These are phyloP conservation scores for Colletotrichum sublineola DNA, from an alignment of 2,329 filamentous ascomycete genomes.

Conservation along the genomic window DNA sequence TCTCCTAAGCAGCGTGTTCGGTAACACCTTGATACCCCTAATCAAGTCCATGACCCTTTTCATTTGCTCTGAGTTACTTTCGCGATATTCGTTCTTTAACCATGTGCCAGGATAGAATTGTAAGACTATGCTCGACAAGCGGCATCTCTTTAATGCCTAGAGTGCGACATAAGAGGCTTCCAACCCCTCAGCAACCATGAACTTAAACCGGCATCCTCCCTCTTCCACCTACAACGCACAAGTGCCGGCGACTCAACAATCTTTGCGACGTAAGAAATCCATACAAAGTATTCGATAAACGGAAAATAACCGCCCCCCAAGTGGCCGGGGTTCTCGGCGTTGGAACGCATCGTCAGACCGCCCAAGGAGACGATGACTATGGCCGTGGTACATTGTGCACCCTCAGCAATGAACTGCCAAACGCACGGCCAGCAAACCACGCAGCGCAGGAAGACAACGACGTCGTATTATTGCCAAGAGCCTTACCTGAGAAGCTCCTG, in stretches of 20 bases:
- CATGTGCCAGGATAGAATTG: neutral
- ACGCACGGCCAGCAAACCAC: neutral
- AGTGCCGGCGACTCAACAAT: neutral
- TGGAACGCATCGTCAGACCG: neutral
- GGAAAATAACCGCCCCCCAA: neutral
- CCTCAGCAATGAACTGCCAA: neutral
- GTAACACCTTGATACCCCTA: neutral
- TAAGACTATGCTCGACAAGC: neutral
- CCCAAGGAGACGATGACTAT: neutral
- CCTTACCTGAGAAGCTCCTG: neutral
- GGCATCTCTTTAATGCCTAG: neutral
- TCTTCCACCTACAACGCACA: neutral
- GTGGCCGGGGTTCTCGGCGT: neutral
- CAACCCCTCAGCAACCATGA: neutral
- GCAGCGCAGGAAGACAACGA: neutral
- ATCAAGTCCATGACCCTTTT: neutral
- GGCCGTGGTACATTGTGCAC: neutral
- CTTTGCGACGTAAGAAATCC: neutral
- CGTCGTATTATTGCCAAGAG: neutral
- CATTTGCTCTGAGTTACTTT: neutral
- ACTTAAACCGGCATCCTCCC: neutral
- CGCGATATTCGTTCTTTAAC: neutral
- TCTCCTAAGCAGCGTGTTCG: neutral
- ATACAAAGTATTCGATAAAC: neutral
- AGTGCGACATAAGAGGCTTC: neutral